Percentiles rank a stretch among this genome's conserved stretches.
Conservation (phyloP, 805 yeast species). For the Wickerhamomyces bovis region DNA sequence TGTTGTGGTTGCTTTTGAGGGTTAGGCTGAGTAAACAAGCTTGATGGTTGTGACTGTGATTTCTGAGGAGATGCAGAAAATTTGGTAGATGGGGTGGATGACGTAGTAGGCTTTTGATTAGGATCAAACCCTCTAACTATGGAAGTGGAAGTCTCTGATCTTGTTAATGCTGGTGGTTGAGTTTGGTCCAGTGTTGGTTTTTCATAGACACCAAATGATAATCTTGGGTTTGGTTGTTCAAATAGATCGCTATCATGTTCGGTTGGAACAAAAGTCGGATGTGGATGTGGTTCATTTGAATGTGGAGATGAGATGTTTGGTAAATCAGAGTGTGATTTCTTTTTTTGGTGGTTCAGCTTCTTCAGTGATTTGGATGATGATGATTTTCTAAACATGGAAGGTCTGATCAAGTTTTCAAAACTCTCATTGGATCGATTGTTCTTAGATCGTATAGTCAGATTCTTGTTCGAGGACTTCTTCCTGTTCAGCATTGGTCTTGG, state of each 20-base stretch:
- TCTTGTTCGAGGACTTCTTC: conserved; percentile 17
- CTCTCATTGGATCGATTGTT: conserved; percentile 9
- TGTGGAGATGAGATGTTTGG: conserved; percentile 2
- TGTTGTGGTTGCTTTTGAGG: not conserved
- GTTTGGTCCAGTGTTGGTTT: not conserved
- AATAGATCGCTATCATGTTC: conserved; percentile 20
- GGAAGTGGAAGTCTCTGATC: conserved; percentile 24
- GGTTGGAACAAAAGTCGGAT: not conserved
- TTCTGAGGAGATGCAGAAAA: conserved; percentile 2
- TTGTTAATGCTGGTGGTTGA: conserved; percentile 11
- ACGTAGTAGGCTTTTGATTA: conserved; percentile 2
- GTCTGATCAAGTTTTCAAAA: conserved; percentile 5
- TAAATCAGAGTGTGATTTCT: conserved; percentile 11
- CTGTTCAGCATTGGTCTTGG: conserved; percentile 17
- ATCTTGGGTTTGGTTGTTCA: conserved; percentile 26
- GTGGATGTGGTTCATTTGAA: not conserved
- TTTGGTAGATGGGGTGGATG: not conserved
- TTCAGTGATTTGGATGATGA: conserved; percentile 23
- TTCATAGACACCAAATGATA: conserved; percentile 23
- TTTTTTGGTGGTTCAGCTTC: conserved; percentile 16
- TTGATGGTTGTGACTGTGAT: conserved; percentile 3
- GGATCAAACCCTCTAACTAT: conserved; percentile 25
- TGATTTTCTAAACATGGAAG: conserved; percentile 18
- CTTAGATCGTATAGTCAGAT: conserved; percentile 6
- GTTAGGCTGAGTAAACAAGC: not conserved